Evolutionary conservation across 345 rosid genomes (phyloP).

Genomic region (Salix exigua): DNA sequence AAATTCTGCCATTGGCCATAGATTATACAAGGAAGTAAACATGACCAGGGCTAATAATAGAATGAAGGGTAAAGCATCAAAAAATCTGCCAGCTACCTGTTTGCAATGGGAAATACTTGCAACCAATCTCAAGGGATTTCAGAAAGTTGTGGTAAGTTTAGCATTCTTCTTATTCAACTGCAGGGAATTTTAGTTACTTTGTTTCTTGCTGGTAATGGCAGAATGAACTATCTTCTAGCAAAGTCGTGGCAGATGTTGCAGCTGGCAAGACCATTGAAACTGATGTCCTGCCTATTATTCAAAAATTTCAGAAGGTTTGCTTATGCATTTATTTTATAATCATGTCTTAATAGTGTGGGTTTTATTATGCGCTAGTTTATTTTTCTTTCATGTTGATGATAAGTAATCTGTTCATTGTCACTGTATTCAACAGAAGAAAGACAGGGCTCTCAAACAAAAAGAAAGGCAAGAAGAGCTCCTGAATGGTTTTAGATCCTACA

Average conservation of each 20-base stretch:
- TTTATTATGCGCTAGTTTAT: neutral
- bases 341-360: neutral
- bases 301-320: constrained; percentile 60
- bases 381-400: neutral
- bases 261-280: constrained; percentile 46
- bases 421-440: constrained; percentile 53
- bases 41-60: constrained; percentile 31
- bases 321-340: constrained; percentile 6
- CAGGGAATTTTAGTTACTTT: constrained; percentile 10
- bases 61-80: constrained; percentile 31
- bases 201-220: constrained; percentile 29
- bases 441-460: constrained; percentile 53
- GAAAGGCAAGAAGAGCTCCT: constrained; percentile 52
- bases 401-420: neutral
- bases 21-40: constrained; percentile 63
- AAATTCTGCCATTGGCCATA: constrained; percentile 55
- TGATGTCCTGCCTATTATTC: constrained; percentile 52
- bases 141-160: constrained; percentile 47
- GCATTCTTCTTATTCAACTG: neutral
- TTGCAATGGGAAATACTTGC: constrained; percentile 77
- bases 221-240: constrained; percentile 63
- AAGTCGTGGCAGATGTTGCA: constrained; percentile 44
- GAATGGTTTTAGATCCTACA: constrained; percentile 31
- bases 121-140: constrained; percentile 66
- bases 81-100: constrained; percentile 19